Conservation (phyloP, 2,329 filamentous ascomycete genomes). For the Nemania diffusa region DNA sequence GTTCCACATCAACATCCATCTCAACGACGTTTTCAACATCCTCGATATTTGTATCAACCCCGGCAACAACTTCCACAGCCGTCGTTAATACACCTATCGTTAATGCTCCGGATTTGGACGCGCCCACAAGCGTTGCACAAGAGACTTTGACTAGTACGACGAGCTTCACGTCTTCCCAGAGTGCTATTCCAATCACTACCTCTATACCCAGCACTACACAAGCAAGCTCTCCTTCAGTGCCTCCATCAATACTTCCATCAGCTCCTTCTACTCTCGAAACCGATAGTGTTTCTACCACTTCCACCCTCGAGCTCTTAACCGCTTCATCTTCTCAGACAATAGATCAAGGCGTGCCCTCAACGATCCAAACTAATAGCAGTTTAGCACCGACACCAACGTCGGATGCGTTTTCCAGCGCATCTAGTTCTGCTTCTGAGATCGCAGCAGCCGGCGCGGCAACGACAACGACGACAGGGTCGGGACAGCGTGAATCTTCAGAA, state of each 20-base stretch:
- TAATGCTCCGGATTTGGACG: conserved; percentile 1
- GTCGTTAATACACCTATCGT: not conserved
- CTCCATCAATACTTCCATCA: conserved; percentile 26
- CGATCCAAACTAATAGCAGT: conserved; percentile 27
- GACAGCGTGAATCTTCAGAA: conserved; percentile 35
- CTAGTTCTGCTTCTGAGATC: conserved; percentile 2
- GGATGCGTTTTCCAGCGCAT: conserved; percentile 14
- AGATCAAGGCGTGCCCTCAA: conserved; percentile 26
- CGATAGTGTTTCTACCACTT: conserved; percentile 14
- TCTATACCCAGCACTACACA: conserved; percentile 32
- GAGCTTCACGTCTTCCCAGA: conserved; percentile 47
- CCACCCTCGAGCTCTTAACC: conserved; percentile 9
- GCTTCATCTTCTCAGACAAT: conserved; percentile 30
- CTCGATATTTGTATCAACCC: conserved; percentile 11
- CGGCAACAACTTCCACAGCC: conserved; percentile 16
- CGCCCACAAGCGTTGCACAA: conserved; percentile 26
- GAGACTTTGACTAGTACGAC: conserved; percentile 52
- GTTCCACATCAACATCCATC: conserved; percentile 18
- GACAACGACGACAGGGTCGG: conserved; percentile 25
- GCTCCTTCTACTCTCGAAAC: conserved; percentile 17
- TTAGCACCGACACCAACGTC: conserved; percentile 34
- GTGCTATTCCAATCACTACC: conserved; percentile 38
- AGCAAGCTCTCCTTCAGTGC: conserved; percentile 27
- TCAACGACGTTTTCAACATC: conserved; percentile 36
- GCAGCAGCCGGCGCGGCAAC: not conserved